phyloP scores from a whole-genome alignment of 2,329 filamentous ascomycete species.

The Beauveria asiatica region DNA sequence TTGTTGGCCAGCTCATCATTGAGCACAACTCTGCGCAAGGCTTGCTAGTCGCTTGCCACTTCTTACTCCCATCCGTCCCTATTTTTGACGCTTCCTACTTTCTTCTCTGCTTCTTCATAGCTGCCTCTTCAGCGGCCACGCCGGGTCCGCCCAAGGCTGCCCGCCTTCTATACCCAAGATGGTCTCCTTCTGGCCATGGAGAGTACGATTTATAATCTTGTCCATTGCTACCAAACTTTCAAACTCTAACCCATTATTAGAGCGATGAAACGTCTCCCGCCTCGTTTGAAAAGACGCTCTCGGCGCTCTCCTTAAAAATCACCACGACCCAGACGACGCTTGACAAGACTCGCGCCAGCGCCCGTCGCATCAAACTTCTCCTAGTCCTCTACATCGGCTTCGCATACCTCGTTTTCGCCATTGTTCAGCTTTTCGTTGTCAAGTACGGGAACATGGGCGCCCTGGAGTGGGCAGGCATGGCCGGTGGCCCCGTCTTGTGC shows the following conservation, averaged over 20 bases:
- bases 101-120: too few relatives aligned
- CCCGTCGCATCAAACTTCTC: constrained; percentile 72
- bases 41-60: not conserved
- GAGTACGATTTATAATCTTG: constrained; percentile 37
- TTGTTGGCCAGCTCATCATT: not conserved
- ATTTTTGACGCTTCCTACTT: too few relatives aligned
- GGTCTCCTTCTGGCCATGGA: constrained; percentile 84
- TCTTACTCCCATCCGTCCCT: too few relatives aligned
- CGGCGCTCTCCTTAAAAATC: constrained; percentile 75
- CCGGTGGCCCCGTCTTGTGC: constrained; percentile 70
- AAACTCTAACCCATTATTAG: constrained; percentile 35
- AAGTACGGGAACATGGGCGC: constrained; percentile 72
- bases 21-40: not conserved
- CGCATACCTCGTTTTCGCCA: constrained; percentile 77
- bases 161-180: constrained; percentile 34
- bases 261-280: constrained; percentile 74
- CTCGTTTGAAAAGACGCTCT: constrained; percentile 86
- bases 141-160: not conserved
- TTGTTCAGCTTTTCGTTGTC: constrained; percentile 76
- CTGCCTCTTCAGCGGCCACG: not conserved
- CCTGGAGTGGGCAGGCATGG: constrained; percentile 69
- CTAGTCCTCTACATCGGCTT: constrained; percentile 88
- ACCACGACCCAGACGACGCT: constrained; percentile 62
- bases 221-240: not conserved
- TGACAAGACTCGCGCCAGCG: constrained; percentile 61